Evolutionary conservation across 257 asterid species (phyloP).

Genomic region (Solanum stenotomum): DNA sequence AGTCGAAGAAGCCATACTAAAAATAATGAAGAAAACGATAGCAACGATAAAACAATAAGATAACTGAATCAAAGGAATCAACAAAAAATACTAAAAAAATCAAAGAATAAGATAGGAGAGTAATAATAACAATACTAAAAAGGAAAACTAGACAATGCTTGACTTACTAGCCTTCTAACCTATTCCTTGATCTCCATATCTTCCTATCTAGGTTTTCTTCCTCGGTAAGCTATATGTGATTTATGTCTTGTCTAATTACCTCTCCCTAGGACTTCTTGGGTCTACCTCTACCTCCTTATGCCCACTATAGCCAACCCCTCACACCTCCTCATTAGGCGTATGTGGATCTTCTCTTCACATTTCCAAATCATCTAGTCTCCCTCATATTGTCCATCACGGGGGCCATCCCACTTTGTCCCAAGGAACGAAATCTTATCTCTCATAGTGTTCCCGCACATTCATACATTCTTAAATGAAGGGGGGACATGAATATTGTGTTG

Average conservation of each 20-base stretch:
- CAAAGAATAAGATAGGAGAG: neutral
- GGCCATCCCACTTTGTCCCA: neutral
- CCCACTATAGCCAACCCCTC: neutral
- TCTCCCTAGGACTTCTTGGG: neutral
- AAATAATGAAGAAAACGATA: neutral
- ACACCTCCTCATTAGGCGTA: too few relatives aligned
- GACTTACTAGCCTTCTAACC: neutral
- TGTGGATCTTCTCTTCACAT: neutral
- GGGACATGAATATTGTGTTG: neutral
- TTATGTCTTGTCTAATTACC: neutral
- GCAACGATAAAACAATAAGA: neutral
- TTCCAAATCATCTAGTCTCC: too few relatives aligned
- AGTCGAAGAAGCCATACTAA: neutral
- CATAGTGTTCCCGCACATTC: neutral
- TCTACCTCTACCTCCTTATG: neutral
- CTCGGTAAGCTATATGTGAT: neutral
- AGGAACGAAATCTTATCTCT: too few relatives aligned
- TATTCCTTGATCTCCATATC: neutral
- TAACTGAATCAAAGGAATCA: neutral
- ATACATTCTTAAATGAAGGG: neutral
- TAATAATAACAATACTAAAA: neutral
- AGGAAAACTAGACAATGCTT: neutral
- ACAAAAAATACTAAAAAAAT: neutral
- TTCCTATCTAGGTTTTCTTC: neutral
- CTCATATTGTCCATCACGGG: neutral